phyloP scores from a whole-genome alignment of 2,329 filamentous ascomycete species.

The Exophiala calicioides region DNA sequence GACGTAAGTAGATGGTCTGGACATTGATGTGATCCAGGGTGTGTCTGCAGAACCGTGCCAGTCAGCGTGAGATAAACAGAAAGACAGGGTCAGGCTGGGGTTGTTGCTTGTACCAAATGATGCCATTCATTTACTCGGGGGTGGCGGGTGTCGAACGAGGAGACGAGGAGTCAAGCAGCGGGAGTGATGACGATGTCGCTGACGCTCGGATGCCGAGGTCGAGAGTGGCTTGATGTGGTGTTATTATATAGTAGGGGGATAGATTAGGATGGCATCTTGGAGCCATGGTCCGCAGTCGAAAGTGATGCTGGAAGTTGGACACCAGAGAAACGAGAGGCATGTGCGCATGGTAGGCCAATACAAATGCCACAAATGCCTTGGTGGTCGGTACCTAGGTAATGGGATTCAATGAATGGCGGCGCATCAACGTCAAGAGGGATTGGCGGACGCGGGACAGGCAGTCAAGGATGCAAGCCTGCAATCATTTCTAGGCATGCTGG shows the following conservation, averaged over 20 bases:
- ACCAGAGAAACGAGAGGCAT: background rate
- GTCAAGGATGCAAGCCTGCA: too few relatives aligned
- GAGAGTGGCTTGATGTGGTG: background rate
- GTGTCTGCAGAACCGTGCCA: slow-evolving; percentile 41
- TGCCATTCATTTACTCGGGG: slow-evolving; percentile 51
- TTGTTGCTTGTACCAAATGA: slow-evolving; percentile 40
- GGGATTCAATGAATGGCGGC: too few relatives aligned
- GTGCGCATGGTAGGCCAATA: too few relatives aligned
- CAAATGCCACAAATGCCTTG: too few relatives aligned
- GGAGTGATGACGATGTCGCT: background rate
- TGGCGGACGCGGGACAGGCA: too few relatives aligned
- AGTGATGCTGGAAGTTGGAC: background rate
- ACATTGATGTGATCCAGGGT: slow-evolving; percentile 58
- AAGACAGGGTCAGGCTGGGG: slow-evolving; percentile 10
- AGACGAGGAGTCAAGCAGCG: slow-evolving; percentile 1
- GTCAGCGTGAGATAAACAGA: slow-evolving; percentile 5
- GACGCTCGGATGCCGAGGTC: background rate
- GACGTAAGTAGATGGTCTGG: slow-evolving; percentile 41
- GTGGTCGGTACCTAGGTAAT: too few relatives aligned
- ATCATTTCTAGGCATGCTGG: too few relatives aligned
- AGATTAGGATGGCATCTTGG: background rate
- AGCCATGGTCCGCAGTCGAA: background rate
- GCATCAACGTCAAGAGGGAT: background rate
- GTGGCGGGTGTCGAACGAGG: background rate
- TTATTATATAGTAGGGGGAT: background rate